Evolutionary conservation across 306 rosid species (phyloP), one percentile per base, ranked within the genome.

Genomic region (Glycine latifolia): DNA sequence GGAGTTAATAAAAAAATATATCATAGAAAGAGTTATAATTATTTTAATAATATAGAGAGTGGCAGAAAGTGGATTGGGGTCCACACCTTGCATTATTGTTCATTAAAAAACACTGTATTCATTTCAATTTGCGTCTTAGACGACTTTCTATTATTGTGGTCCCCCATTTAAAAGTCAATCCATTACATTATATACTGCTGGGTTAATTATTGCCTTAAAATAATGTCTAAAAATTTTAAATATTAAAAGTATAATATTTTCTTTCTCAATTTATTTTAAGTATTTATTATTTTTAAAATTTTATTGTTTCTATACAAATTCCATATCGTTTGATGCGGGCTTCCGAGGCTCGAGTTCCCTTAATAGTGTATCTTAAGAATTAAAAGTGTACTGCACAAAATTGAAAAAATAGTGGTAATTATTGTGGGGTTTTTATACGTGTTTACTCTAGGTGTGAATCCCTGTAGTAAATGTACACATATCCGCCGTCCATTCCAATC

Each of bases 131-230:
- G 66, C 53, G 37, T 8, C 11, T 16, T 46, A 13, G 52, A 43
- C 54, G 41, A 58, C 16, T 54, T 58, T 62, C 6, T 47, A 43
- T 67, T 44, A 8, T 54, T 66, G 49, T 59, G 50, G 78, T 67
- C 13, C 69, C 82, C 82, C 31, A 15, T 53, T 62, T 10, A 44
- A 71, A 80, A 77, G 86, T 83, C 86, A 83, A 78, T 54, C 54
- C 13, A 6, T 53, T 47, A 47, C 11, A 47, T 43, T 66, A 20
- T 72, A 46, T 43, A 67, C 72, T 65, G 0, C 14, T 65, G 39
- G 13, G 0, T 37, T 65, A 12, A 65, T 65, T 65, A 65, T 65
- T 65, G 71, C 10, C 49, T 37, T 65, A 37, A 35, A 63, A 13
- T 37, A 65, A 37, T 37, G 49, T 65, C 14, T 58, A 8, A 58